A percentile compares a stretch with the other conserved stretches of the same genome.
These are phyloP conservation scores for Bruguiera gymnorhiza DNA, from an alignment of 345 rosid genomes.

Conservation along the genomic window DNA sequence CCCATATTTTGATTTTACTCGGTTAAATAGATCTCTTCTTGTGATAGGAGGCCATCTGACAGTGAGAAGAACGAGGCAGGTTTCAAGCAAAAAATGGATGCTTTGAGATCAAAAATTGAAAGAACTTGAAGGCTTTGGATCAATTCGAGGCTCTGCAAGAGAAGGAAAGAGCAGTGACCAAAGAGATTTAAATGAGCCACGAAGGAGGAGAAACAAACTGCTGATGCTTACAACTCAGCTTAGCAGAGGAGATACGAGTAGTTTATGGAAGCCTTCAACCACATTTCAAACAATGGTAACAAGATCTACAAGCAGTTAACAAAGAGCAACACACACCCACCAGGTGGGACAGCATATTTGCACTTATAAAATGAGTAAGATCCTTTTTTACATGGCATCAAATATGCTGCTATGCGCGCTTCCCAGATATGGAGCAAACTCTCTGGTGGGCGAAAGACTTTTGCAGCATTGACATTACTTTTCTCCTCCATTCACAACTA, in stretches of 20 bases:
- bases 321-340: slow-evolving; percentile 76
- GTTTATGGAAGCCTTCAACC: slow-evolving; percentile 95
- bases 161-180: slow-evolving; percentile 71
- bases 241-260: slow-evolving; percentile 76
- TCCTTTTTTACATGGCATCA: slow-evolving; percentile 88
- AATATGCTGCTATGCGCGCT: slow-evolving; percentile 93
- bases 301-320: slow-evolving; percentile 91
- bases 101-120: slow-evolving; percentile 65
- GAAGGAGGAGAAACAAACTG: slow-evolving; percentile 79
- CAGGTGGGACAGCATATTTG: slow-evolving; percentile 88
- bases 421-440: slow-evolving; percentile 96
- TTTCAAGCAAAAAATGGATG: slow-evolving; percentile 69
- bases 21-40: slow-evolving; percentile 66
- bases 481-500: slow-evolving; percentile 88
- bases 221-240: slow-evolving; percentile 68
- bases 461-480: slow-evolving; percentile 90
- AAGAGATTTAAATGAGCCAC: slow-evolving; percentile 71
- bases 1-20: slow-evolving; percentile 72
- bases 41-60: slow-evolving; percentile 64
- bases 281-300: slow-evolving; percentile 67
- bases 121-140: slow-evolving; percentile 88
- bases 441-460: slow-evolving; percentile 96
- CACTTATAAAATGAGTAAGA: slow-evolving; percentile 92
- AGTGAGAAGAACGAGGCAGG: slow-evolving; percentile 72
- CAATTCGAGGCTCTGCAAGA: slow-evolving; percentile 81